Conservation (phyloP, 441 rosid species). For the Biscutella laevigata region DNA sequence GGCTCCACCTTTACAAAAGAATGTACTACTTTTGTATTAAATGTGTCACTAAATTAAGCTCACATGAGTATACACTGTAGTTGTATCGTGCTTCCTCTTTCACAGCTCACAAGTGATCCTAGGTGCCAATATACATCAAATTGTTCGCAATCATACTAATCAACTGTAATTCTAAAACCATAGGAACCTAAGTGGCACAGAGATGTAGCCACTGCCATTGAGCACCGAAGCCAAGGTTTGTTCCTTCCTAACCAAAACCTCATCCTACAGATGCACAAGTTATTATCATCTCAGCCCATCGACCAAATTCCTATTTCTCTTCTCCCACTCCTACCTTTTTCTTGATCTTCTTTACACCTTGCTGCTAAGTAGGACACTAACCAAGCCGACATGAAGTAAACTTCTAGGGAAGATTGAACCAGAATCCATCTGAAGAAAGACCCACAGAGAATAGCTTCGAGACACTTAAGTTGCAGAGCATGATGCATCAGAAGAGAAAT, state of each 20-base stretch:
- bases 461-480: slow-evolving; percentile 65
- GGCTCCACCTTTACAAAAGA: slow-evolving; percentile 25
- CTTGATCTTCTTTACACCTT: slow-evolving; percentile 58
- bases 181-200: slow-evolving; percentile 30
- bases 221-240: slow-evolving; percentile 21
- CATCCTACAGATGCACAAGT: slow-evolving; percentile 10
- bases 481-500: slow-evolving; percentile 57
- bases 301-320: slow-evolving; percentile 70
- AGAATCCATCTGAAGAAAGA: slow-evolving; percentile 54
- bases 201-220: slow-evolving; percentile 25
- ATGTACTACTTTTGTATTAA: slow-evolving; percentile 33
- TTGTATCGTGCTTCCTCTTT: slow-evolving; percentile 19
- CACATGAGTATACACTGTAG: slow-evolving; percentile 37
- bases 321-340: slow-evolving; percentile 61
- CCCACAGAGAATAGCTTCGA: slow-evolving; percentile 76
- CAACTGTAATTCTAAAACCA: slow-evolving; percentile 21
- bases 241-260: slow-evolving; percentile 17
- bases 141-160: slow-evolving; percentile 19
- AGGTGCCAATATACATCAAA: slow-evolving; percentile 17
- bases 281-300: slow-evolving; percentile 58
- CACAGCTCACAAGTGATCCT: slow-evolving; percentile 28
- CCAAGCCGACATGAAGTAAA: slow-evolving; percentile 88
- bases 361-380: slow-evolving; percentile 68
- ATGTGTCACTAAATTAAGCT: slow-evolving; percentile 12
- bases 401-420: slow-evolving; percentile 64